Evolutionary conservation across 139 green algal species (phyloP), one percentile per base, ranked within the genome.

Genomic region (Mesotaenium endlicherianum): DNA sequence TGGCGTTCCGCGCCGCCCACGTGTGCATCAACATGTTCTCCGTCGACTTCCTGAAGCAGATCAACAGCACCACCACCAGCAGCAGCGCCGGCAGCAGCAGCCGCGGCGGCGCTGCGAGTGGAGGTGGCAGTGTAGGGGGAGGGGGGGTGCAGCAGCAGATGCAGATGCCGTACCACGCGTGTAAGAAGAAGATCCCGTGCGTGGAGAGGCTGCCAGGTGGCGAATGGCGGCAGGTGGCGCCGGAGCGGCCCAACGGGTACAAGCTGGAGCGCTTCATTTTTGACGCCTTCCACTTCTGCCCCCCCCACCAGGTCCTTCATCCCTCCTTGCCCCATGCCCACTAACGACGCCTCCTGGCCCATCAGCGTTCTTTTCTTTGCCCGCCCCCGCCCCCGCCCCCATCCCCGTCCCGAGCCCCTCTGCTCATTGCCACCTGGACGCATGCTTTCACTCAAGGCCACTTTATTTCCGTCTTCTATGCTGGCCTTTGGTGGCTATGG

Each of bases 241-340:
- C 77, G 41, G 4, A 11, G 40, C 2, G 3, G 4, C 77, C 77
- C 2, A 84, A 94, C 83, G 95, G 92, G 42, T 84, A 98, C 30
- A 98, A 98, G 89, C 89, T 98, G 74, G 95, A 98, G 92, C 87
- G 93, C 38, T 98, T 98, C 88, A 98, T 98, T 74, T 98, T 98
- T 85, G 95, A 98, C 91, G 91, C 92, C 34, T 98, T 98, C 81
- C 81, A 89, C 3, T 75, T 92, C 53, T 76, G 59, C 59, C 58
- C 40, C 34, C 57, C 26, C n/a, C 64, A 44, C 16, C 88, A 83
- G 36, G 68, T 87, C n/a, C n/a, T n/a, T n/a, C n/a, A n/a, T n/a
- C n/a, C n/a, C n/a, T n/a, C n/a, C n/a, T n/a, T n/a, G n/a, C n/a
- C n/a, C n/a, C n/a, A n/a, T n/a, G n/a, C n/a, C n/a, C n/a, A n/a